A percentile compares a stretch with the other conserved stretches of the same genome.
phyloP scores from a whole-genome alignment of 2,329 filamentous ascomycete species.

The Colletotrichum ledebouriae region DNA sequence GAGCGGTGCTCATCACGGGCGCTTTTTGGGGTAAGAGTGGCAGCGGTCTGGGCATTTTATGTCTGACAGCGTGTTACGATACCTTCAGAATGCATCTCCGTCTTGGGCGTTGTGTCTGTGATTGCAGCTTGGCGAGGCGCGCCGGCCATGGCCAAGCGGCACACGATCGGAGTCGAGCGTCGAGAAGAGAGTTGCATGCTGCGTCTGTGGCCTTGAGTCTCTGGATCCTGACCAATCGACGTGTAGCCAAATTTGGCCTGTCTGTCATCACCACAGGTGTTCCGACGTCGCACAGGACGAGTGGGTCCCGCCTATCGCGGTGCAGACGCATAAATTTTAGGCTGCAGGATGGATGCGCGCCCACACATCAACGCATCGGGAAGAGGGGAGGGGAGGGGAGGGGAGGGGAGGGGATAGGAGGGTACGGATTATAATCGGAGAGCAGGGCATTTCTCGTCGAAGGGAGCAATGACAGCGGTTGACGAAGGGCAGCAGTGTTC shows the following conservation, averaged over 20 bases:
- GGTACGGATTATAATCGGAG: slow-evolving; percentile 20
- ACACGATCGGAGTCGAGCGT: slow-evolving; percentile 12
- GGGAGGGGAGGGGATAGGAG: not conserved
- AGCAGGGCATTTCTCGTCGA: slow-evolving; percentile 8
- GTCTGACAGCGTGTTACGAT: not conserved
- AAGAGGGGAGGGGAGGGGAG: not conserved
- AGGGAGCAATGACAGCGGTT: slow-evolving; percentile 5
- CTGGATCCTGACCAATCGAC: slow-evolving; percentile 21
- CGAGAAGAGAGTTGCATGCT: not conserved
- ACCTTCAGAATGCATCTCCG: not conserved
- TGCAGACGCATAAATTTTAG: slow-evolving; percentile 37
- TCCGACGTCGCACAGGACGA: slow-evolving; percentile 41
- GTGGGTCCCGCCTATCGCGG: slow-evolving; percentile 40
- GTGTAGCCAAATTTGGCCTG: slow-evolving; percentile 27
- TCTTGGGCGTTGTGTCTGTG: not conserved
- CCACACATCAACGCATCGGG: slow-evolving; percentile 32
- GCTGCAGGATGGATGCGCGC: slow-evolving; percentile 32
- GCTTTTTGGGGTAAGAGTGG: not conserved
- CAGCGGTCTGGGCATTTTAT: slow-evolving; percentile 25
- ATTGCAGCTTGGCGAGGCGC: slow-evolving; percentile 20
- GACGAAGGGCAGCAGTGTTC: not conserved
- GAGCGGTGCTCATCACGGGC: slow-evolving; percentile 8
- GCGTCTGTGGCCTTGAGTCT: slow-evolving; percentile 6
- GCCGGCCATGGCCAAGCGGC: slow-evolving; percentile 13
- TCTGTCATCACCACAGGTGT: slow-evolving; percentile 38